Conservation (phyloP, 495 filamentous ascomycete species). For the Podospora pseudopauciseta region DNA sequence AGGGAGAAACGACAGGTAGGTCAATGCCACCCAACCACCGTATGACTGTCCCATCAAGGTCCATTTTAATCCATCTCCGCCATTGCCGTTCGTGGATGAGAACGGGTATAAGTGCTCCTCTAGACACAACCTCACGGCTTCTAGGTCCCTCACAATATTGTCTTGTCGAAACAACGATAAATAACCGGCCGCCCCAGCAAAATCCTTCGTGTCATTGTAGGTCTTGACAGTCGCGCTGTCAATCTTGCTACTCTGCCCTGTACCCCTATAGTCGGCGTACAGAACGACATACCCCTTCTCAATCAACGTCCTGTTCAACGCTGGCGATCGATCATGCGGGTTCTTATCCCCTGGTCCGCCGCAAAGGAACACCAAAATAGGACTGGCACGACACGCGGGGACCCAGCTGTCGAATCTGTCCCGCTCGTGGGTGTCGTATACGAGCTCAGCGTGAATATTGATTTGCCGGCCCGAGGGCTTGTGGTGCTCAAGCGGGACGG, state of each 20-base stretch:
- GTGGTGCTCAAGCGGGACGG: constrained; percentile 23
- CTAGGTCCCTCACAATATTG: constrained; percentile 80
- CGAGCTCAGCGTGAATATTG: constrained; percentile 19
- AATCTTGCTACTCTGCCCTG: constrained; percentile 70
- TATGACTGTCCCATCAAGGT: constrained; percentile 78
- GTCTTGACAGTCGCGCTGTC: constrained; percentile 48
- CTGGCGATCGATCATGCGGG: constrained; percentile 55
- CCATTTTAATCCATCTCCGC: constrained; percentile 57
- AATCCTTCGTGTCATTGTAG: constrained; percentile 8
- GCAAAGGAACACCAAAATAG: constrained; percentile 51
- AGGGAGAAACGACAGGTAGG: constrained; percentile 74
- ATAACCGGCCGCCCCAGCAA: constrained; percentile 62
- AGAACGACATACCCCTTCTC: constrained; percentile 77
- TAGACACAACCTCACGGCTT: constrained; percentile 70
- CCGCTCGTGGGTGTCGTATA: constrained; percentile 11
- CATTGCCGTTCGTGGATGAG: not conserved
- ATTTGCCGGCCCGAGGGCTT: not conserved
- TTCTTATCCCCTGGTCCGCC: constrained; percentile 73
- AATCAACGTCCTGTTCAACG: constrained; percentile 58
- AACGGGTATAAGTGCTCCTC: not conserved
- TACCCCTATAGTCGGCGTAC: constrained; percentile 80
- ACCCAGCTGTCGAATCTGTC: constrained; percentile 1
- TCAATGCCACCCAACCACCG: constrained; percentile 76
- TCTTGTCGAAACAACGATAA: constrained; percentile 81
- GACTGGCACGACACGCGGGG: not conserved